Evolutionary conservation across 2,329 filamentous ascomycete genomes (phyloP).

Genomic region (Bipolaris bicolor): DNA sequence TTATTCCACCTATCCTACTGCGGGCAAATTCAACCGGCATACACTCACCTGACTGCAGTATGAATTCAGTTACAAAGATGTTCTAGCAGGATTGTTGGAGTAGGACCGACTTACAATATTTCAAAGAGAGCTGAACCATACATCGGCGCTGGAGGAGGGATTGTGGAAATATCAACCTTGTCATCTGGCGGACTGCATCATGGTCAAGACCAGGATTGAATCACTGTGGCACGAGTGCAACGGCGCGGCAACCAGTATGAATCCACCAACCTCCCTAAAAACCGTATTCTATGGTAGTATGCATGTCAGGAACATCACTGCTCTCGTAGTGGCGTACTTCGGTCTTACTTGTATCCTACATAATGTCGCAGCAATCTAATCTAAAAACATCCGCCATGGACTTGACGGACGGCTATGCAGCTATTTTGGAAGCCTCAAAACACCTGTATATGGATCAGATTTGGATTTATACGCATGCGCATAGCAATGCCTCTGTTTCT

Average conservation of each 20-base stretch:
- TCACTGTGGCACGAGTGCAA: constrained; percentile 31
- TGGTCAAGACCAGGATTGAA: constrained; percentile 21
- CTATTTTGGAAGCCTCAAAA: constrained; percentile 30
- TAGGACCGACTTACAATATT: constrained; percentile 34
- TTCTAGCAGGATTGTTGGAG: constrained; percentile 27
- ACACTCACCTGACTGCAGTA: constrained; percentile 26
- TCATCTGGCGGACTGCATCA: neutral
- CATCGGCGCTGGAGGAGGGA: constrained; percentile 22
- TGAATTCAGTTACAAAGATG: constrained; percentile 18
- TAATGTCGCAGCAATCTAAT: constrained; percentile 16
- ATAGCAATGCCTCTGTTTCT: constrained; percentile 39
- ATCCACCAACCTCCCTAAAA: constrained; percentile 13
- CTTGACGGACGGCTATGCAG: constrained; percentile 21
- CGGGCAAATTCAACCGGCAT: constrained; percentile 35
- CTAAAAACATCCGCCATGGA: constrained; percentile 12
- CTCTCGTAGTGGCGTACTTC: constrained; percentile 34
- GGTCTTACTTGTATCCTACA: constrained; percentile 28
- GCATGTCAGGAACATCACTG: constrained; percentile 33
- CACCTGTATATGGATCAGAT: constrained; percentile 25
- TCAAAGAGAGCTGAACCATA: constrained; percentile 33
- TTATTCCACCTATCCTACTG: constrained; percentile 43
- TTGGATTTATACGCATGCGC: constrained; percentile 41
- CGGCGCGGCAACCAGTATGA: constrained; percentile 6
- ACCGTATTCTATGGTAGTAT: constrained; percentile 1
- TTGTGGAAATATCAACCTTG: neutral